A percentile compares a stretch with the other conserved stretches of the same genome.
phyloP scores from a whole-genome alignment of 2,329 filamentous ascomycete species.

The Elsinoe ampelina region DNA sequence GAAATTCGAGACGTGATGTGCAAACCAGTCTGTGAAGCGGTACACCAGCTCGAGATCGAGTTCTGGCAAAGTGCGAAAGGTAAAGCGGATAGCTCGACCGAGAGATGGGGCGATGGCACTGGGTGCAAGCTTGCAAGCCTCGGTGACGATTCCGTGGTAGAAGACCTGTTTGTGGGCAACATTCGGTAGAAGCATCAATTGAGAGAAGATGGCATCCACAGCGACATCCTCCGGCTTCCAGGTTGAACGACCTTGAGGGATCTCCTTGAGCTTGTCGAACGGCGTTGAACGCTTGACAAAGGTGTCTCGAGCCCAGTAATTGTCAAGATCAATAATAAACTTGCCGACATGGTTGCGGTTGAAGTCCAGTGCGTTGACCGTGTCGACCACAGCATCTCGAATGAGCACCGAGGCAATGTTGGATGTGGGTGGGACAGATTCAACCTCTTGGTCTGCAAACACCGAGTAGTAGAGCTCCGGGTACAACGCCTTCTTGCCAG shows the following conservation, averaged over 20 bases:
- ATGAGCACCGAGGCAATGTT: conserved; percentile 74
- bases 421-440: conserved; percentile 67
- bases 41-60: conserved; percentile 82
- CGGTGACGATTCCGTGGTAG: conserved; percentile 89
- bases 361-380: conserved; percentile 87
- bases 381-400: conserved; percentile 78
- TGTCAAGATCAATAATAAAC: conserved; percentile 87
- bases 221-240: conserved; percentile 98
- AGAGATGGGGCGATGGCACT: conserved; percentile 93
- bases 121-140: conserved; percentile 90
- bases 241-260: conserved; percentile 57
- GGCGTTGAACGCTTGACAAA: conserved; percentile 91
- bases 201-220: conserved; percentile 95
- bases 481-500: conserved; percentile 69
- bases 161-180: conserved; percentile 93
- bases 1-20: conserved; percentile 96
- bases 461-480: conserved; percentile 93
- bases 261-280: conserved; percentile 73
- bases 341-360: conserved; percentile 82
- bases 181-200: conserved; percentile 76
- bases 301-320: conserved; percentile 80
- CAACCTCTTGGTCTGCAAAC: conserved; percentile 75
- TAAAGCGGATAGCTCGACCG: conserved; percentile 81
- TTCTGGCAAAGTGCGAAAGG: conserved; percentile 72
- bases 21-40: conserved; percentile 94